A percentile compares a stretch with the other conserved stretches of the same genome.
phyloP scores from a whole-genome alignment of 2,329 filamentous ascomycete species.

The Scedosporium dehoogii region DNA sequence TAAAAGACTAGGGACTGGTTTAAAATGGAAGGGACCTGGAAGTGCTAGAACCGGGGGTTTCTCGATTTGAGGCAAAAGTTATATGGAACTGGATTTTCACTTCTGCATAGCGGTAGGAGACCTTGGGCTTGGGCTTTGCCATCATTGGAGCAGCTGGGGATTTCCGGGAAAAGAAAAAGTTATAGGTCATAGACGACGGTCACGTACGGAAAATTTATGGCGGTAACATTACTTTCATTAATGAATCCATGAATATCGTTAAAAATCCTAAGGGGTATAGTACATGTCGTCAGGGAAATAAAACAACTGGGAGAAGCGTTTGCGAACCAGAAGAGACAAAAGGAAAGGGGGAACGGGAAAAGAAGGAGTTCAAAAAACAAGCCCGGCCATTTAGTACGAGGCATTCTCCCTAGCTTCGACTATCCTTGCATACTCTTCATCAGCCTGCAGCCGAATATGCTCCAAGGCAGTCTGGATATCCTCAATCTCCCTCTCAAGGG shows the following conservation, averaged over 20 bases:
- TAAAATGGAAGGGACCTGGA: not conserved
- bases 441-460: constrained; percentile 30
- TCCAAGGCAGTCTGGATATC: constrained; percentile 27
- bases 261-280: not conserved
- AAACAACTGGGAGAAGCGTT: not conserved
- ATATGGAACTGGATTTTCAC: not conserved
- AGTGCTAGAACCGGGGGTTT: not conserved
- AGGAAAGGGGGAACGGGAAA: not conserved
- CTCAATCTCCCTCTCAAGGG: constrained; percentile 25
- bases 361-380: not conserved
- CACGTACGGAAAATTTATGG: not conserved
- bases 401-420: constrained; percentile 16
- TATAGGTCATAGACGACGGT: not conserved
- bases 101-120: not conserved
- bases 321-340: not conserved
- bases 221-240: not conserved
- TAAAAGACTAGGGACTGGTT: too few species aligned
- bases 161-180: not conserved
- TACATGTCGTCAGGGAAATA: not conserved
- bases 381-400: not conserved
- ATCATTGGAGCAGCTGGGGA: not conserved
- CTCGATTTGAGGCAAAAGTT: not conserved
- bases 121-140: not conserved
- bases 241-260: not conserved
- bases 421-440: constrained; percentile 36